Evolutionary conservation across 108 stramenopile species (phyloP).

Genomic region (Hondaea fermentalgiana): DNA sequence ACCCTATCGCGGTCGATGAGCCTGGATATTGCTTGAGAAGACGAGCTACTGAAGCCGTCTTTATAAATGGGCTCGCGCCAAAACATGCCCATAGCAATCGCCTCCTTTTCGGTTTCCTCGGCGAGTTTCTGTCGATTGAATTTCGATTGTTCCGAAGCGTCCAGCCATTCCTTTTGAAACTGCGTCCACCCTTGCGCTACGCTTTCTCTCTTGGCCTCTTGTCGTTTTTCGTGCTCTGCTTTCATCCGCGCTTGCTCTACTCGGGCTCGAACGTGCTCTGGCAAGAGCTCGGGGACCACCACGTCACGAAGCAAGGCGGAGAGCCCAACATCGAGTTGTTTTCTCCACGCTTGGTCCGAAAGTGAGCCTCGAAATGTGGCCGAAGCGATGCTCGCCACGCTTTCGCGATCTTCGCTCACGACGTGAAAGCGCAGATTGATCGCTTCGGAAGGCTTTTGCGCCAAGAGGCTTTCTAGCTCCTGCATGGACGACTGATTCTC

Average conservation of each 20-base stretch:
- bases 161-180: background rate
- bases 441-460: background rate
- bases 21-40: background rate
- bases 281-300: background rate
- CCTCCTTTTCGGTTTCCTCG: background rate
- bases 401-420: background rate
- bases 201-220: no score
- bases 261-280: background rate
- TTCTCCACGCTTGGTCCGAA: background rate
- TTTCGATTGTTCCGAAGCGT: background rate
- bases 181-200: background rate
- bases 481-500: conserved; percentile 3
- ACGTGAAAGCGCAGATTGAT: background rate
- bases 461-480: background rate
- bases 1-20: background rate
- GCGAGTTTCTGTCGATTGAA: background rate
- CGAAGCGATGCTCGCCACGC: background rate
- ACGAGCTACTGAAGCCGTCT: background rate
- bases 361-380: background rate
- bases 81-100: background rate
- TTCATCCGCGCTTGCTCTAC: background rate
- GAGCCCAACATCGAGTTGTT: background rate
- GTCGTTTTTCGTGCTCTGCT: background rate
- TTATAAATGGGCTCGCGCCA: background rate
- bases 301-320: background rate